phyloP scores from a whole-genome alignment of 2,329 filamentous ascomycete genomes.

The Aspergillus clavatus region DNA sequence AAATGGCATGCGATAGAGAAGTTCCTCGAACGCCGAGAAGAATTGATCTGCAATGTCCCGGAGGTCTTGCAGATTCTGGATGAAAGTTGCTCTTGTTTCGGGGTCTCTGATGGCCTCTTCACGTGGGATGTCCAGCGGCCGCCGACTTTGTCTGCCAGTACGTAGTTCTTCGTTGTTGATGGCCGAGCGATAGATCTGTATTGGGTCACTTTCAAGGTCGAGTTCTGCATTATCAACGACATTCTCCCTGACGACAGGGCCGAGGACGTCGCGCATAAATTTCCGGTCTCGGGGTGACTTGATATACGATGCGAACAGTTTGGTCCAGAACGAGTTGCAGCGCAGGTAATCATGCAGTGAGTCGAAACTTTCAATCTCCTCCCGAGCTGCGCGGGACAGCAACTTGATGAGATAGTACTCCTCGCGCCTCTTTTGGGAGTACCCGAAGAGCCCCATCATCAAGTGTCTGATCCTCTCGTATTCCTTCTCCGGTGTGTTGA shows the following conservation, averaged over 20 bases:
- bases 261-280: constrained; percentile 80
- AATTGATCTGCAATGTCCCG: constrained; percentile 93
- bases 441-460: constrained; percentile 94
- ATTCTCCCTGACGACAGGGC: constrained; percentile 80
- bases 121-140: constrained; percentile 77
- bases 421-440: constrained; percentile 92
- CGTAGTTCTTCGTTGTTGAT: constrained; percentile 97
- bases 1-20: constrained; percentile 83
- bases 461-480: constrained; percentile 87
- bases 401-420: constrained; percentile 95
- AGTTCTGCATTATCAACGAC: constrained; percentile 88
- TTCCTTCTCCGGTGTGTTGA: constrained; percentile 83
- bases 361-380: constrained; percentile 72
- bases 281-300: constrained; percentile 89
- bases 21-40: constrained; percentile 74
- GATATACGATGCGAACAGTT: constrained; percentile 79
- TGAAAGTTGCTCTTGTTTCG: constrained; percentile 87
- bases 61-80: constrained; percentile 88
- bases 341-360: constrained; percentile 80
- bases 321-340: constrained; percentile 89
- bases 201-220: constrained; percentile 91
- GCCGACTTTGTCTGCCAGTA: constrained; percentile 75
- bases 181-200: constrained; percentile 91
- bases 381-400: constrained; percentile 72
- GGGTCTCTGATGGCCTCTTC: constrained; percentile 94